Evolutionary conservation across 1,284 basidiomycete genomes (phyloP), one percentile per base, ranked within the genome.

Genomic region (Megacollybia platyphylla): DNA sequence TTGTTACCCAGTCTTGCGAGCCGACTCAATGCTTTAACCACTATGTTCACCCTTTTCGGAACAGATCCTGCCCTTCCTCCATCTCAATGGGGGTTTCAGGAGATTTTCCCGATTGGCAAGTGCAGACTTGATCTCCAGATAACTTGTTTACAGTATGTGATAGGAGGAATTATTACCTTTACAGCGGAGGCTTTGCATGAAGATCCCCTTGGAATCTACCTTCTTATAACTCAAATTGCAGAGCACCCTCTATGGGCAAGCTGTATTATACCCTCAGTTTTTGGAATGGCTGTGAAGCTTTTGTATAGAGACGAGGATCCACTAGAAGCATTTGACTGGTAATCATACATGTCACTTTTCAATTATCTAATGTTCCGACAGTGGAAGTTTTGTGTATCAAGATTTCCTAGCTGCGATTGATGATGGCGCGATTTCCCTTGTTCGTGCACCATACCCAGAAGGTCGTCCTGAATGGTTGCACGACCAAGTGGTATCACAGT

Each of bases 161-260:
- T 39, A 86, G 83, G 82, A 40, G 82, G 82, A 3, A 55, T 85
- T 47, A 64, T 76, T 1, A 82, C 79, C 1, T 79, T 86, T 46
- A 78, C 76, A 7, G 65, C 79, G 2, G 58, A 59, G 40, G 76
- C 71, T 13, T 63, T 85, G 40, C 48, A 64, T 5, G 66, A 71
- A 32, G 62, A 79, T 51, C 69, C 71, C 3, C 42, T 62, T 34
- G 66, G 61, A 8, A 56, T 71, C 4, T 55, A 62, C 41, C 52
- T 67, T 15, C 56, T 67, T 15, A 71, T 85, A 32, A 57, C 54
- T 27, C 61, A 70, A 48, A 56, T 79, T 7, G 56, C 64, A 44
- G 61, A 68, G 30, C 81, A 85, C 53, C 77, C 76, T 24, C 52
- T 79, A 9, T 86, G 82, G 81, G 59, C 61, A 11, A 71, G 70